These are phyloP conservation scores for Cutaneotrichosporon cavernicola DNA, from an alignment of 1,284 basidiomycete species.

Conservation along the genomic window DNA sequence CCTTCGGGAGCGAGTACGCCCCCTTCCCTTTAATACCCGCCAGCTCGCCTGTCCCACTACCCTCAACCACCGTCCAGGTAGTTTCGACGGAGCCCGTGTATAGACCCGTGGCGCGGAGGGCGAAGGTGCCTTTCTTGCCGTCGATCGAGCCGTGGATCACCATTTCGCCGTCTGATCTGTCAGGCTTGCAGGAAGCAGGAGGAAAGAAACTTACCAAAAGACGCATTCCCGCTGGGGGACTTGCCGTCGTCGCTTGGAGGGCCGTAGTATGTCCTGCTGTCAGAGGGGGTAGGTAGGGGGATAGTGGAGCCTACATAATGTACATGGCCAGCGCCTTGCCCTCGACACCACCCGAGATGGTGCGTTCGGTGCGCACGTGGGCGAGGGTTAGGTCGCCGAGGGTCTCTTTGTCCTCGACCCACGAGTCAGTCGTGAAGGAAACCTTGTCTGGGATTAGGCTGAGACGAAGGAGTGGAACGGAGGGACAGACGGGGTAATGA, in stretches of 20 bases:
- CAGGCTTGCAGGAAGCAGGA: neutral
- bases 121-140: conserved; percentile 2
- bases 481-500: neutral
- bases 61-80: neutral
- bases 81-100: neutral
- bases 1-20: neutral
- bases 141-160: neutral
- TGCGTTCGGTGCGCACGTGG: neutral
- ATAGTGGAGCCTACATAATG: neutral
- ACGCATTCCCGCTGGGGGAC: neutral
- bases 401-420: conserved; percentile 3
- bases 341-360: neutral
- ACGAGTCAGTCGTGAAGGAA: neutral
- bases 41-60: neutral
- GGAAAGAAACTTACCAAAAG: conserved; percentile 1
- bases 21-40: neutral
- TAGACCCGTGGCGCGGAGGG: neutral
- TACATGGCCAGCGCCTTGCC: conserved; percentile 6
- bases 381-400: neutral
- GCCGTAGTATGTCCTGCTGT: conserved; percentile 2
- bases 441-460: conserved; percentile 5
- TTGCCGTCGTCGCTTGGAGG: neutral
- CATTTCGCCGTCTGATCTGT: conserved; percentile 7
- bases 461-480: neutral
- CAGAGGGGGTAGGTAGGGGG: neutral